phyloP scores from a whole-genome alignment of 192 early-diverging fungal genomes.

The Gigaspora rosea region DNA sequence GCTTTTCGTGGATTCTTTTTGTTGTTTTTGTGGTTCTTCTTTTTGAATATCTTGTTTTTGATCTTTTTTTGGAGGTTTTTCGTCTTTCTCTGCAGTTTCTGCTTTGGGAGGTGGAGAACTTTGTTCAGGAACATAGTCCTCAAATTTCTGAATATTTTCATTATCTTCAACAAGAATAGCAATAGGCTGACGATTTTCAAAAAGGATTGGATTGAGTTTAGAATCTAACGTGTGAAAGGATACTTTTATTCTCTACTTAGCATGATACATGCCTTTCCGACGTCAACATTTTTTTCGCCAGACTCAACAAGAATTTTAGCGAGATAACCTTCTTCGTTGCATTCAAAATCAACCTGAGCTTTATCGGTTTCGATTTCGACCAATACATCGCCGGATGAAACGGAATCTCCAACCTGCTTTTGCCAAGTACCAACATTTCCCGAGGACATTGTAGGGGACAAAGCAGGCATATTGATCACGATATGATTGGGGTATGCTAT shows the following conservation, averaged over 20 bases:
- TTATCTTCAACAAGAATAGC: slow-evolving; percentile 90
- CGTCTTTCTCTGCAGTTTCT: slow-evolving; percentile 28
- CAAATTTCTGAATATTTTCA: slow-evolving; percentile 85
- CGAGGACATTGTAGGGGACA: slow-evolving; percentile 98
- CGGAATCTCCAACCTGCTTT: slow-evolving; percentile 91
- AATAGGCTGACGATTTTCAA: slow-evolving; percentile 63
- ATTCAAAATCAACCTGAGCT: slow-evolving; percentile 99
- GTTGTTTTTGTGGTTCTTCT: slow-evolving; percentile 25
- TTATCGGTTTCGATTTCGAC: slow-evolving; percentile 99
- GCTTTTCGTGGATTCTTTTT: slow-evolving; percentile 33
- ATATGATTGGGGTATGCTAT: slow-evolving; percentile 78
- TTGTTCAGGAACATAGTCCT: slow-evolving; percentile 69
- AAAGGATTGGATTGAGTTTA: not conserved
- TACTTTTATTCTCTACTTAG: not conserved
- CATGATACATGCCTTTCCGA: slow-evolving; percentile 63
- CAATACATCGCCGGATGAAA: slow-evolving; percentile 88
- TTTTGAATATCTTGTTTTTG: slow-evolving; percentile 17
- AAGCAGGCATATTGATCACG: slow-evolving; percentile 92
- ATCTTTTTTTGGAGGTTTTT: slow-evolving; percentile 29
- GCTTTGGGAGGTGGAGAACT: slow-evolving; percentile 45
- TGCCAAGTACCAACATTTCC: slow-evolving; percentile 93
- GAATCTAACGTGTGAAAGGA: too few species aligned
- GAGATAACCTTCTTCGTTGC: slow-evolving; percentile 95
- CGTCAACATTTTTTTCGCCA: slow-evolving; percentile 86
- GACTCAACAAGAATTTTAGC: slow-evolving; percentile 88